phyloP scores from a whole-genome alignment of 169 alveolate genomes.

The Cryptosporidium felis region DNA sequence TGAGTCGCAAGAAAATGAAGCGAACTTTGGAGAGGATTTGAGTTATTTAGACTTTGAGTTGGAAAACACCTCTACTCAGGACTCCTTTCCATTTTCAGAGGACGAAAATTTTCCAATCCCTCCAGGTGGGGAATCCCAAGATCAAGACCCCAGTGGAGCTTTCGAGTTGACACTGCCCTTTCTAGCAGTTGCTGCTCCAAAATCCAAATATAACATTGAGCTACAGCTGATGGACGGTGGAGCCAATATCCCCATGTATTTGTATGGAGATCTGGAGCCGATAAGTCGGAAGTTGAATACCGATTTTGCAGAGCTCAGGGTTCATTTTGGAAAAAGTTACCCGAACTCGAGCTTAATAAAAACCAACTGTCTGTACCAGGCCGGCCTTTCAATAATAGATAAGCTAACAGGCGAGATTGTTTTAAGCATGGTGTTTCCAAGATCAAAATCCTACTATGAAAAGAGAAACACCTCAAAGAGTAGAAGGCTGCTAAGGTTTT shows the following conservation, averaged over 20 bases:
- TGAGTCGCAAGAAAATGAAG: neutral
- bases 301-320: neutral
- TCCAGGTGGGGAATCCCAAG: too few species aligned
- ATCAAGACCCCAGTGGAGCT: too few species aligned
- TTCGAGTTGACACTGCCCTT: too few species aligned
- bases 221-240: conserved; percentile 23
- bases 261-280: conserved; percentile 22
- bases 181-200: too few species aligned
- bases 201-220: conserved; percentile 25
- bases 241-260: conserved; percentile 15
- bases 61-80: neutral
- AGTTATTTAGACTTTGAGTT: neutral
- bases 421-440: conserved; percentile 13
- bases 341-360: neutral
- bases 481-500: conserved; percentile 2
- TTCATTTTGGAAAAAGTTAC: conserved; percentile 4
- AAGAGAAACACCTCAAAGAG: neutral
- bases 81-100: neutral
- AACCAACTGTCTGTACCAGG: conserved; percentile 17
- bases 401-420: conserved; percentile 25
- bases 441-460: conserved; percentile 34
- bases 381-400: conserved; percentile 37
- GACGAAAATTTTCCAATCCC: neutral
- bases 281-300: neutral
- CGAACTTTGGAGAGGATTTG: neutral